Percentiles rank a stretch among this genome's conserved stretches.
These are phyloP conservation scores for Rubia peregrina DNA, from an alignment of 305 asterid genomes.

Conservation along the genomic window DNA sequence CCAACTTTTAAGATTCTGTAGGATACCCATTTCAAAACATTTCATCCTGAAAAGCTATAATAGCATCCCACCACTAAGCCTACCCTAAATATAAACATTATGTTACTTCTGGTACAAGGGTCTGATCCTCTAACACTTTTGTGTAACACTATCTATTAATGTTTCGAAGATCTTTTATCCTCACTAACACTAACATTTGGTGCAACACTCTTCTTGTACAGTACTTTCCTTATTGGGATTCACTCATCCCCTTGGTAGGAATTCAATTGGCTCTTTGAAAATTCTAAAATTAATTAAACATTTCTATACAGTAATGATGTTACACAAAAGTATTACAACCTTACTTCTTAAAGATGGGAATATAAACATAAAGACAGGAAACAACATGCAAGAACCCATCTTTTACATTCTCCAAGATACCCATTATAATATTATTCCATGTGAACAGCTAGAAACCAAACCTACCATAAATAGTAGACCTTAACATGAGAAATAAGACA, in stretches of 20 bases:
- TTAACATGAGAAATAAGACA: background rate
- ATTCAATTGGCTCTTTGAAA: too few relatives aligned
- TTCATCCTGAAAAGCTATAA: background rate
- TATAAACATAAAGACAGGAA: background rate
- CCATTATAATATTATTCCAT: background rate
- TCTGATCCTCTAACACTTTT: background rate
- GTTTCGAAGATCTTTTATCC: background rate
- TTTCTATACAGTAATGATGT: too few relatives aligned
- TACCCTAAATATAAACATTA: too few relatives aligned
- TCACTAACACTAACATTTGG: background rate
- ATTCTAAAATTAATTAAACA: too few relatives aligned
- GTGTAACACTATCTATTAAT: background rate
- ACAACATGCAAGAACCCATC: background rate
- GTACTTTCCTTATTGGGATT: too few relatives aligned
- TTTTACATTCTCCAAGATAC: background rate
- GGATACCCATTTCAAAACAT: background rate
- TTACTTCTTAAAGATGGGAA: background rate
- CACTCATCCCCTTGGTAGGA: too few relatives aligned
- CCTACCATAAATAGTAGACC: background rate
- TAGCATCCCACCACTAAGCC: background rate
- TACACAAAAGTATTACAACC: too few relatives aligned
- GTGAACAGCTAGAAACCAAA: background rate
- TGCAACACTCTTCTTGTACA: background rate
- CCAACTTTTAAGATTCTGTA: too few relatives aligned
- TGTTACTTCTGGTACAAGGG: background rate